These are phyloP conservation scores for Trypanosoma boissoni DNA, from an alignment of 208 protist genomes.

Conservation along the genomic window DNA sequence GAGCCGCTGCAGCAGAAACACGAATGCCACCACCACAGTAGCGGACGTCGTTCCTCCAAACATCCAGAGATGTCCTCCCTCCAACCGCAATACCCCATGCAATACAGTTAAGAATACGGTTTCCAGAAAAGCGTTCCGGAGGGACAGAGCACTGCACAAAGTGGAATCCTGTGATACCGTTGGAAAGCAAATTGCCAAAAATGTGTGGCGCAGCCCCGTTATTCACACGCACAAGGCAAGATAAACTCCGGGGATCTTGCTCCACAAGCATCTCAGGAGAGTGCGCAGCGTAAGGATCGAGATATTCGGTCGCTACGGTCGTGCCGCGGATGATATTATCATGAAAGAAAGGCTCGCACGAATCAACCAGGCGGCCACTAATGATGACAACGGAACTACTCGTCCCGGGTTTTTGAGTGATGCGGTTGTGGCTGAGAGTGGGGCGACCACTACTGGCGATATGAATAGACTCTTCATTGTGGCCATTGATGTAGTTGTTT, in stretches of 20 bases:
- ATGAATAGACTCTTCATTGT: constrained; percentile 34
- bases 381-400: constrained; percentile 25
- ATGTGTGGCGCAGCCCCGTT: constrained; percentile 26
- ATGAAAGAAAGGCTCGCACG: constrained; percentile 23
- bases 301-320: constrained; percentile 2
- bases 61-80: constrained; percentile 5
- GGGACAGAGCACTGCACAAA: constrained; percentile 27
- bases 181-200: constrained; percentile 33
- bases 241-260: constrained; percentile 1
- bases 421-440: constrained; percentile 29
- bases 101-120: constrained; percentile 31
- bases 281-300: constrained; percentile 23
- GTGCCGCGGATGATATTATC: constrained; percentile 45
- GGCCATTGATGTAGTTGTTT: constrained; percentile 39
- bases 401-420: constrained; percentile 27
- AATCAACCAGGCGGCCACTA: constrained; percentile 18
- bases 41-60: constrained; percentile 29
- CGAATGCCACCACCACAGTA: constrained; percentile 32
- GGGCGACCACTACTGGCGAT: constrained; percentile 29
- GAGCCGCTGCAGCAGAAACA: constrained; percentile 5
- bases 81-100: constrained; percentile 32
- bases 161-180: constrained; percentile 36
- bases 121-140: constrained; percentile 25
- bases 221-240: constrained; percentile 29
- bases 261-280: constrained; percentile 18